phyloP scores from a whole-genome alignment of 2,329 filamentous ascomycete genomes.

The Trichoderma oligosporum region DNA sequence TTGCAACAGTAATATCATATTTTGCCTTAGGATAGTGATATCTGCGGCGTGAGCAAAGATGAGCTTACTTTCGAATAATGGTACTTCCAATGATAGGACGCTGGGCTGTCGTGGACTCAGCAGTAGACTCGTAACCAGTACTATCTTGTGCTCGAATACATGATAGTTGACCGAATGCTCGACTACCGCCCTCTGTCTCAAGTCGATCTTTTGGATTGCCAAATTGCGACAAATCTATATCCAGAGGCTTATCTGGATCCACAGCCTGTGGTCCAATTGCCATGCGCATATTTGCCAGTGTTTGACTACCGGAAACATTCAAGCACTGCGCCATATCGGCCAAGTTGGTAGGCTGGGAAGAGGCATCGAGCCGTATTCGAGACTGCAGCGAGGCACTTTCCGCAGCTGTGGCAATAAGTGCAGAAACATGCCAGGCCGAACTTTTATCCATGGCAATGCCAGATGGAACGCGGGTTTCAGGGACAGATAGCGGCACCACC shows the following conservation, averaged over 20 bases:
- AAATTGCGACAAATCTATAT: slow-evolving; percentile 33
- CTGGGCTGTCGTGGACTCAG: slow-evolving; percentile 3
- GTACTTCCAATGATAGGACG: slow-evolving; percentile 29
- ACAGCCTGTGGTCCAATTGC: slow-evolving; percentile 44
- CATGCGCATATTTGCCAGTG: slow-evolving; percentile 71
- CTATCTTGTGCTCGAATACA: slow-evolving; percentile 25
- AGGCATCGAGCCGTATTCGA: slow-evolving; percentile 53
- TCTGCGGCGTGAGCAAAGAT: background rate
- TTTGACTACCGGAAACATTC: slow-evolving; percentile 74
- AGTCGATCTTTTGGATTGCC: slow-evolving; percentile 19
- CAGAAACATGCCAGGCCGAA: slow-evolving; percentile 78
- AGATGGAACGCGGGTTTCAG: slow-evolving; percentile 52
- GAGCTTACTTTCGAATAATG: slow-evolving; percentile 29
- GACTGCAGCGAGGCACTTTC: slow-evolving; percentile 78
- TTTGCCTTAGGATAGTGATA: too few species aligned
- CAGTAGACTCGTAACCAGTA: slow-evolving; percentile 8
- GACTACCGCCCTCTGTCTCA: slow-evolving; percentile 12
- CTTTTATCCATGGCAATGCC: slow-evolving; percentile 57
- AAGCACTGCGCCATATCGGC: slow-evolving; percentile 62
- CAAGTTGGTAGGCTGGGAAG: slow-evolving; percentile 46
- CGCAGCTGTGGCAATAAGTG: slow-evolving; percentile 68
- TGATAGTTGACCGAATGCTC: slow-evolving; percentile 31
- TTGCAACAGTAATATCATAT: background rate
- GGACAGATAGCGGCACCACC: slow-evolving; percentile 69
- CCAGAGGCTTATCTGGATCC: slow-evolving; percentile 29